Percentiles rank a stretch among this genome's conserved stretches.
Evolutionary conservation across 768 basidiomycete genomes (phyloP).

Genomic region (Phaffia australis): DNA sequence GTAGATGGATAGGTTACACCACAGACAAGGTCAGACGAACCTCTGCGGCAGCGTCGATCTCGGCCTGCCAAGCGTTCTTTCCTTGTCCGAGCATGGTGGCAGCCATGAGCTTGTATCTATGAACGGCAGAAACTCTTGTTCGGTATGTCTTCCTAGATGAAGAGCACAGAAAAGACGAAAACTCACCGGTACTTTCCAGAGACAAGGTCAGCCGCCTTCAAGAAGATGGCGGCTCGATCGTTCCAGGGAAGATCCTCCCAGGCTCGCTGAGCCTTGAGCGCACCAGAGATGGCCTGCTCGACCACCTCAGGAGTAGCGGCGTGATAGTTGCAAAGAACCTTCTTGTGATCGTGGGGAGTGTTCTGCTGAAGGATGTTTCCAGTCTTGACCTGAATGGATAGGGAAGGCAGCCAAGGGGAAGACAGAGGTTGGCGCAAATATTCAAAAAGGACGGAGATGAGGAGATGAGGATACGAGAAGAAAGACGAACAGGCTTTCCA

Average conservation of each 20-base stretch:
- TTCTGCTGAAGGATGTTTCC: slow-evolving; percentile 62
- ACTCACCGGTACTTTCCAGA: slow-evolving; percentile 54
- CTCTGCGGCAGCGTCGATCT: slow-evolving; percentile 98
- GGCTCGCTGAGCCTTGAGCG: slow-evolving; percentile 68
- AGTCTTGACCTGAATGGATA: slow-evolving; percentile 58
- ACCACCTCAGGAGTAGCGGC: slow-evolving; percentile 72
- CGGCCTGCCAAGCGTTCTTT: slow-evolving; percentile 98
- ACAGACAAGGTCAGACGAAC: slow-evolving; percentile 42
- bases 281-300: slow-evolving; percentile 68
- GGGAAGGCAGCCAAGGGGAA: not conserved
- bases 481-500: slow-evolving; percentile 60
- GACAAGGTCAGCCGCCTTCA: slow-evolving; percentile 92
- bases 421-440: not conserved
- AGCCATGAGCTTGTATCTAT: slow-evolving; percentile 85
- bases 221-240: slow-evolving; percentile 93
- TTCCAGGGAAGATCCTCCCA: slow-evolving; percentile 97
- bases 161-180: not conserved
- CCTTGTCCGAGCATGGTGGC: slow-evolving; percentile 98
- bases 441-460: not conserved
- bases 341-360: slow-evolving; percentile 52
- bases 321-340: slow-evolving; percentile 72
- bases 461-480: not conserved
- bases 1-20: not conserved
- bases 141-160: not conserved
- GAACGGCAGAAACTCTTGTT: slow-evolving; percentile 33